Conservation (phyloP, 495 filamentous ascomycete species). For the Penicillium coffeae region DNA sequence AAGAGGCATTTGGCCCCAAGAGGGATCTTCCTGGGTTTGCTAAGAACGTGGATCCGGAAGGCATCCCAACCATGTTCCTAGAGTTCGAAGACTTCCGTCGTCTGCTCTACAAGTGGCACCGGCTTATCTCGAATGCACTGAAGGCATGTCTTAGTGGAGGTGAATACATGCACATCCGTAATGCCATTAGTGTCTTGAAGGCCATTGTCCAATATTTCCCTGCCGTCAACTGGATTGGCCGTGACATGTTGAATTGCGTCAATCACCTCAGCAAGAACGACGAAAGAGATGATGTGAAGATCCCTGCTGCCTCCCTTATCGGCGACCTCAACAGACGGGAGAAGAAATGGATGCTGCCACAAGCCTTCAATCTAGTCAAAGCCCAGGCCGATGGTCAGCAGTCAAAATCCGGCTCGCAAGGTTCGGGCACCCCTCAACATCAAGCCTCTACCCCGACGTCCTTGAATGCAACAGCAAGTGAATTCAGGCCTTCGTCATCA, state of each 20-base stretch:
- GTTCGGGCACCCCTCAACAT: constrained; percentile 33
- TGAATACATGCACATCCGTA: constrained; percentile 98
- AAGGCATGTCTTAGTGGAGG: constrained; percentile 70
- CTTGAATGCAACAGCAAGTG: constrained; percentile 46
- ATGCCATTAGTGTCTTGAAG: constrained; percentile 89
- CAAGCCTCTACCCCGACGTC: constrained; percentile 31
- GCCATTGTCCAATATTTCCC: constrained; percentile 76
- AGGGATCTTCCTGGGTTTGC: constrained; percentile 68
- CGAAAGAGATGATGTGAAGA: constrained; percentile 80
- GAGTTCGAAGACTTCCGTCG: constrained; percentile 84
- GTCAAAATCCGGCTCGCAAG: constrained; percentile 17
- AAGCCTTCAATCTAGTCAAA: constrained; percentile 57
- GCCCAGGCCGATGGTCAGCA: constrained; percentile 25
- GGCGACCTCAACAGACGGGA: constrained; percentile 77
- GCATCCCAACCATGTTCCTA: constrained; percentile 61
- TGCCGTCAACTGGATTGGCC: constrained; percentile 81
- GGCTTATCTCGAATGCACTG: constrained; percentile 66
- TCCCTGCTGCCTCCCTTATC: constrained; percentile 79
- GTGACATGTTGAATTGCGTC: constrained; percentile 63
- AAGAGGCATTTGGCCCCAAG: constrained; percentile 64
- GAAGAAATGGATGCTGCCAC: constrained; percentile 79
- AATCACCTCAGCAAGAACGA: constrained; percentile 63
- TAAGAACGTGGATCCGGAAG: constrained; percentile 55
- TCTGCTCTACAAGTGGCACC: constrained; percentile 87
- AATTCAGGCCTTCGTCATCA: constrained; percentile 42